These are phyloP conservation scores for Penicillium italicum DNA, from an alignment of 2,329 filamentous ascomycete genomes.

Conservation along the genomic window DNA sequence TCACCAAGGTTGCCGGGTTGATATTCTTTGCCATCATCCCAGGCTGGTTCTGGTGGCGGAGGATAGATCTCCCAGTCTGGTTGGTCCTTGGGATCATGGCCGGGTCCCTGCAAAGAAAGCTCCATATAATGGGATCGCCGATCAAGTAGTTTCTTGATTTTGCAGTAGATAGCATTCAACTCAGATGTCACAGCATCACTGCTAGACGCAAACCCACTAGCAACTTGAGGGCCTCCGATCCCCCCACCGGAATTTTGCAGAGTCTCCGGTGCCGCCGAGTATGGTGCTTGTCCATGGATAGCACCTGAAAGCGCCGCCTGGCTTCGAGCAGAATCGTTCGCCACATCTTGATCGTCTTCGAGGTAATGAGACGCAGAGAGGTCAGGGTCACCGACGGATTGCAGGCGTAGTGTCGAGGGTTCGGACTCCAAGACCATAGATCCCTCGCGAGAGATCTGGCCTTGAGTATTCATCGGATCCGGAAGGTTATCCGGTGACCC, in stretches of 20 bases:
- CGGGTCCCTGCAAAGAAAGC: slow-evolving; percentile 74
- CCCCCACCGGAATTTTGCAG: slow-evolving; percentile 58
- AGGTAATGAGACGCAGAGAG: background rate
- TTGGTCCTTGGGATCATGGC: slow-evolving; percentile 85
- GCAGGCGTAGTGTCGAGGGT: slow-evolving; percentile 2
- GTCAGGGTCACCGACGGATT: slow-evolving; percentile 8
- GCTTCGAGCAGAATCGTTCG: slow-evolving; percentile 48
- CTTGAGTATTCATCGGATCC: background rate
- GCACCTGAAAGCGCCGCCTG: slow-evolving; percentile 51
- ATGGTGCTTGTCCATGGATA: slow-evolving; percentile 55
- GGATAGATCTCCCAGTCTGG: slow-evolving; percentile 85
- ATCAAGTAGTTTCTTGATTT: slow-evolving; percentile 86
- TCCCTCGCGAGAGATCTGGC: slow-evolving; percentile 2
- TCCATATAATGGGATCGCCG: slow-evolving; percentile 83
- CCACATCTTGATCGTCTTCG: slow-evolving; percentile 36
- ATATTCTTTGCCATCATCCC: slow-evolving; percentile 61
- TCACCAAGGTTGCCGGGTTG: slow-evolving; percentile 31
- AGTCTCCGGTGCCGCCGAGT: slow-evolving; percentile 51
- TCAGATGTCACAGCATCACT: slow-evolving; percentile 81
- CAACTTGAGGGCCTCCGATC: slow-evolving; percentile 59
- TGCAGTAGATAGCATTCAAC: slow-evolving; percentile 79
- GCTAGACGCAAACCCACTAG: slow-evolving; percentile 63
- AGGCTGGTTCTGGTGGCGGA: slow-evolving; percentile 83
- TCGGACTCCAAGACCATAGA: slow-evolving; percentile 15
- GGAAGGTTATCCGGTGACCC: background rate